These are phyloP conservation scores for Anastatica hierochuntica DNA, from an alignment of 345 rosid genomes.

Conservation along the genomic window DNA sequence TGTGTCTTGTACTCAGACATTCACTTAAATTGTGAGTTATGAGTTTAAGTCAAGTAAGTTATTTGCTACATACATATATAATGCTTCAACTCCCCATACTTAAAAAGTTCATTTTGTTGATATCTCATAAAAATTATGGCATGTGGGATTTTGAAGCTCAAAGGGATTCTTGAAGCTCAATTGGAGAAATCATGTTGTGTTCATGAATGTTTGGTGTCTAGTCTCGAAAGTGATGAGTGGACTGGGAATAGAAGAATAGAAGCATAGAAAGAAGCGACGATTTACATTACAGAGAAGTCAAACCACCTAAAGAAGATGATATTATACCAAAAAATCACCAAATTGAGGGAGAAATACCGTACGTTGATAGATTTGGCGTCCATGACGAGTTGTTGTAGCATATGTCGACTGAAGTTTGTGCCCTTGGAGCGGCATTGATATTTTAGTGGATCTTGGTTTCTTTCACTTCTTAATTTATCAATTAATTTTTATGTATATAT, in stretches of 20 bases:
- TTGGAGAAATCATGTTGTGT: neutral
- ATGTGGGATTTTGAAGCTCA: neutral
- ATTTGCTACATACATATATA: neutral
- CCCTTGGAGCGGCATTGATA: neutral
- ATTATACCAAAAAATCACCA: neutral
- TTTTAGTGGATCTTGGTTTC: neutral
- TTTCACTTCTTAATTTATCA: neutral
- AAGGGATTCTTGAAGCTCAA: neutral
- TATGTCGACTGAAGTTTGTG: neutral
- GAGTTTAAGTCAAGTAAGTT: neutral
- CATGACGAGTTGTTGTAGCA: neutral
- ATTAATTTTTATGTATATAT: no score
- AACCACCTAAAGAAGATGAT: neutral
- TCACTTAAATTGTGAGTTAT: slow-evolving; percentile 9
- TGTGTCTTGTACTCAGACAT: neutral
- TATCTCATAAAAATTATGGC: neutral
- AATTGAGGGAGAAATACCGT: neutral
- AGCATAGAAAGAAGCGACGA: neutral
- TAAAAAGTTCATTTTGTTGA: neutral
- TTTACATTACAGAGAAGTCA: neutral
- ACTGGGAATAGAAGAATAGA: neutral
- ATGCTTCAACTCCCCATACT: neutral
- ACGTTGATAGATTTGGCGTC: neutral
- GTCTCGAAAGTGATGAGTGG: neutral
- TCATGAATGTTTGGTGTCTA: neutral